These are phyloP conservation scores for Schoenoplectus tabernaemontani DNA, from an alignment of 202 grass and related monocot species.

Conservation along the genomic window DNA sequence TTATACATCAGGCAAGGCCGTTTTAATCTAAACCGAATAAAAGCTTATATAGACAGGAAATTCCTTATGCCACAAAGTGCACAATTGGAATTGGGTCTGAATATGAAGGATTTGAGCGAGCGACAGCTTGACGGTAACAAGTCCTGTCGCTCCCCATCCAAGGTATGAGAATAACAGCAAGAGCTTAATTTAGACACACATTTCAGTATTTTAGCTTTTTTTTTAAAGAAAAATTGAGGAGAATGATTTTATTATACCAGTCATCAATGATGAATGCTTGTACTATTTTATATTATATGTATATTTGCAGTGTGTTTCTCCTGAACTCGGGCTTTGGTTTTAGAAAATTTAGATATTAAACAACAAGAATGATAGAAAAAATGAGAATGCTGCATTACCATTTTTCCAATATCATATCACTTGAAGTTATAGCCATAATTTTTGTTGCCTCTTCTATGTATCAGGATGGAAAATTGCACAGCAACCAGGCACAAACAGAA, in stretches of 20 bases:
- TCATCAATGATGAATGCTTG: neutral
- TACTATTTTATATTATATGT: neutral
- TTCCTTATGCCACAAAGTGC: conserved; percentile 31
- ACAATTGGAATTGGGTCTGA: conserved; percentile 31
- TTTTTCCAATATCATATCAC: neutral
- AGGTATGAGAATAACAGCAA: conserved; percentile 24
- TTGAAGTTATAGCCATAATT: neutral
- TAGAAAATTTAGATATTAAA: neutral
- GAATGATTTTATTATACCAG: neutral
- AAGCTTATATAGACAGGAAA: neutral
- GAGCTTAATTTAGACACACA: neutral
- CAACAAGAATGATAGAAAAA: neutral
- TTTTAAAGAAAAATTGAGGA: neutral
- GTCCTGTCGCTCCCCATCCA: conserved; percentile 13
- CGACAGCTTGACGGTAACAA: conserved; percentile 24
- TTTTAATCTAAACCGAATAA: neutral
- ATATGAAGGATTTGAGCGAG: conserved; percentile 30
- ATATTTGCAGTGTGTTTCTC: neutral
- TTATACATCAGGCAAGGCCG: neutral
- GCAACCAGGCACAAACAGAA: conserved; percentile 10
- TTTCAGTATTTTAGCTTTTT: neutral
- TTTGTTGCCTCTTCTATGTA: neutral
- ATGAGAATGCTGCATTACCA: neutral
- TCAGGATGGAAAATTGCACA: conserved; percentile 33
- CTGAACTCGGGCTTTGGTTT: neutral